phyloP scores from a whole-genome alignment of 2,329 filamentous ascomycete species.

The Ambrosiella beaveri region DNA sequence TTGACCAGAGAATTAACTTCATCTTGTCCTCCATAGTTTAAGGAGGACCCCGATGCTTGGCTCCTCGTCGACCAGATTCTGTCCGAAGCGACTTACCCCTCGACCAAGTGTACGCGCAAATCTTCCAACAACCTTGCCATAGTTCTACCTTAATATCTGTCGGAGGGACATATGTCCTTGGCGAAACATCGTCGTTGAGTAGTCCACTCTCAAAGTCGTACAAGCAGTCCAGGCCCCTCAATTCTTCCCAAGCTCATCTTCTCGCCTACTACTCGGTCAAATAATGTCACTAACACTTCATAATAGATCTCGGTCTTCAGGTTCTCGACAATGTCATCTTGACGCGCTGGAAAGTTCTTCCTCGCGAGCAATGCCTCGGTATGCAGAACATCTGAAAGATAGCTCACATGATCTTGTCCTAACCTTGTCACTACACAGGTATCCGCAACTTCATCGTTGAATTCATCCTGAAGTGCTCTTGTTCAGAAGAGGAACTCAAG shows the following conservation, averaged over 20 bases:
- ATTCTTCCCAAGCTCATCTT: too few species aligned
- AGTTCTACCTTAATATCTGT: too few species aligned
- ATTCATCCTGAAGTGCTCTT: slow-evolving; percentile 90
- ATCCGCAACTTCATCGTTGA: slow-evolving; percentile 99
- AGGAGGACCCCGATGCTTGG: slow-evolving; percentile 97
- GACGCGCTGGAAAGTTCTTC: slow-evolving; percentile 97
- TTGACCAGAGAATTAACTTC: neutral
- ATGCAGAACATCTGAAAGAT: neutral
- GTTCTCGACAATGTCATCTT: slow-evolving; percentile 96
- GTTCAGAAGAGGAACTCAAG: slow-evolving; percentile 72
- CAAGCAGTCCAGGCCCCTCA: neutral
- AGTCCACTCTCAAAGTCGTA: neutral
- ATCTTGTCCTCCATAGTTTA: slow-evolving; percentile 49
- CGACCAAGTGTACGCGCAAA: slow-evolving; percentile 71
- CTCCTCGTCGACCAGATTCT: slow-evolving; percentile 94
- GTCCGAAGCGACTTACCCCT: slow-evolving; percentile 76
- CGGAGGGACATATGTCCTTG: too few species aligned
- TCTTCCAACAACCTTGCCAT: neutral
- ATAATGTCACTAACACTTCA: neutral
- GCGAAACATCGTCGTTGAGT: neutral
- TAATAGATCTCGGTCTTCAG: slow-evolving; percentile 72
- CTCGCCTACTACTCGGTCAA: neutral
- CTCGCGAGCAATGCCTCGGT: slow-evolving; percentile 88
- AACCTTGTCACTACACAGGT: slow-evolving; percentile 32
- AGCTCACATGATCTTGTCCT: neutral